Percentiles rank a stretch among this genome's conserved stretches.
phyloP scores from a whole-genome alignment of 495 filamentous ascomycete species.

The Pyrenopolyporus hunteri region DNA sequence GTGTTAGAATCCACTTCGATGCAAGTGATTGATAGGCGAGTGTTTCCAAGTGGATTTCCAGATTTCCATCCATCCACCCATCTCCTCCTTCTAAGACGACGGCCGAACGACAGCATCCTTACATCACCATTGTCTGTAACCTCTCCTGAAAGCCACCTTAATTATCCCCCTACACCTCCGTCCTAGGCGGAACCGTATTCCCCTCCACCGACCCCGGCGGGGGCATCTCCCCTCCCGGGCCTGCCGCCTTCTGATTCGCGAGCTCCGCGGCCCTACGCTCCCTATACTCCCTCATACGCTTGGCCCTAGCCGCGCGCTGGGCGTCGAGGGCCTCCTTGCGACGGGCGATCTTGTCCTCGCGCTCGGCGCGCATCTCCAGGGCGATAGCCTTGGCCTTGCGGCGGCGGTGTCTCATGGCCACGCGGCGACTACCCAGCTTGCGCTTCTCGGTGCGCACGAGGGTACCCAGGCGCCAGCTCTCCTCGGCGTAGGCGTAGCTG shows the following conservation, averaged over 20 bases:
- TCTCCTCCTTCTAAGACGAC: too few relatives aligned
- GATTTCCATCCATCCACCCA: too few relatives aligned
- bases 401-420: constrained; percentile 34
- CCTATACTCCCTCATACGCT: constrained; percentile 36
- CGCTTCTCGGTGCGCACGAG: constrained; percentile 45
- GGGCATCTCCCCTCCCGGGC: constrained; percentile 4
- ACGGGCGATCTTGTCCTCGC: constrained; percentile 41
- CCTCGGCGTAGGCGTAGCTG: constrained; percentile 77
- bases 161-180: constrained; percentile 18
- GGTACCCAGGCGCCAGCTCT: constrained; percentile 83
- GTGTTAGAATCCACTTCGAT: too few relatives aligned
- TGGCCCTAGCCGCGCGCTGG: constrained; percentile 25
- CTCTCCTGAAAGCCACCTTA: too few relatives aligned
- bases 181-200: constrained; percentile 18
- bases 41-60: too few relatives aligned
- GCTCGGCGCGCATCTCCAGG: constrained; percentile 39
- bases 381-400: constrained; percentile 36
- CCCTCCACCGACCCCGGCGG: constrained; percentile 4
- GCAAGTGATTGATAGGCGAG: too few relatives aligned
- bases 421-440: constrained; percentile 36
- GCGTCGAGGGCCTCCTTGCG: constrained; percentile 42
- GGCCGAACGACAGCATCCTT: too few relatives aligned
- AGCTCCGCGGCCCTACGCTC: constrained; percentile 21
- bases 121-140: too few relatives aligned
- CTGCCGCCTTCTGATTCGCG: constrained; percentile 6